Evolutionary conservation across 805 yeast genomes (phyloP).

Genomic region (Pichia ethanolica): DNA sequence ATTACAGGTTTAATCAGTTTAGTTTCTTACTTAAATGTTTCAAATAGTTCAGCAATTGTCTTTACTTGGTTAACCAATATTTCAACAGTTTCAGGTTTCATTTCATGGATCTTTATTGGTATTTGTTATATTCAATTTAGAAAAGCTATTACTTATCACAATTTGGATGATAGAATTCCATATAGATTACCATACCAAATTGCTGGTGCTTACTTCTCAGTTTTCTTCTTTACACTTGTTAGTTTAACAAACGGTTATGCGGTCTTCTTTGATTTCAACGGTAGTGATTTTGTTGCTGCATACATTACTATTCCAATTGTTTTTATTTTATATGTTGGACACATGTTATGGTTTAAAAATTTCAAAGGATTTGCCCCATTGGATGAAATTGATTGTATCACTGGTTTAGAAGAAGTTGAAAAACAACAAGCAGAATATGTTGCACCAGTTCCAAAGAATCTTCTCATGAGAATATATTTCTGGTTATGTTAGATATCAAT

Average conservation of each 20-base stretch:
- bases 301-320: conserved; percentile 60
- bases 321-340: conserved; percentile 48
- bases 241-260: conserved; percentile 68
- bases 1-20: conserved; percentile 34
- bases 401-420: conserved; percentile 57
- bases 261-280: conserved; percentile 51
- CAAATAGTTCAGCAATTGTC: conserved; percentile 44
- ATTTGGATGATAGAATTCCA: conserved; percentile 48
- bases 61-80: conserved; percentile 62
- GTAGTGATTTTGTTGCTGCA: conserved; percentile 60
- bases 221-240: conserved; percentile 42
- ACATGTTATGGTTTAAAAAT: conserved; percentile 41
- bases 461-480: conserved; percentile 38
- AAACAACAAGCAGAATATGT: conserved; percentile 37
- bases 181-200: conserved; percentile 52
- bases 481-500: conserved; percentile 25
- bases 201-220: conserved; percentile 44
- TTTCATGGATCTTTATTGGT: conserved; percentile 52
- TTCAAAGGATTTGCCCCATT: conserved; percentile 42
- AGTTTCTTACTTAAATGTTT: conserved; percentile 47
- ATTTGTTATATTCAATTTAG: conserved; percentile 56
- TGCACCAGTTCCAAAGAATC: conserved; percentile 34
- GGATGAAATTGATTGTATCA: conserved; percentile 51
- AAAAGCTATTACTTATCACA: conserved; percentile 50
- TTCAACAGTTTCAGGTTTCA: conserved; percentile 58